Evolutionary conservation across 345 rosid species (phyloP).

Genomic region (Kernera saxatilis): DNA sequence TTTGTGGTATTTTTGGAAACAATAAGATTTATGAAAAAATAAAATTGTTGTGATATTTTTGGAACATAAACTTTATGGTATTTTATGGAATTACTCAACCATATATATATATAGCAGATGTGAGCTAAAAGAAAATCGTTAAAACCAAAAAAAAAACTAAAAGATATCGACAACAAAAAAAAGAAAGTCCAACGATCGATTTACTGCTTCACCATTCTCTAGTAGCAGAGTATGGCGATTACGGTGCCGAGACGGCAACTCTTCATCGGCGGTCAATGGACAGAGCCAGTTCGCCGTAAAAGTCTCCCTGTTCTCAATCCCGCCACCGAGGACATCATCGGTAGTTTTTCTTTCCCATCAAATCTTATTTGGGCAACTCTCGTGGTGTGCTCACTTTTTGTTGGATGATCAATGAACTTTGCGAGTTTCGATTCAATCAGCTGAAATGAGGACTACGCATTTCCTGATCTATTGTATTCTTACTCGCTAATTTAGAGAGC

Average conservation of each 20-base stretch:
- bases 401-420: background rate
- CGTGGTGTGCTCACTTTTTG: background rate
- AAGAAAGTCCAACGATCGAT: background rate
- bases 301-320: slow-evolving; percentile 79
- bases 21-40: too few relatives aligned
- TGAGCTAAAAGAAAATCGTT: too few relatives aligned
- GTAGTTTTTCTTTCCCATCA: slow-evolving; percentile 27
- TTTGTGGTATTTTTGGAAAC: too few relatives aligned
- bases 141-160: background rate
- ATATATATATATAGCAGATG: too few relatives aligned
- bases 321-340: slow-evolving; percentile 69
- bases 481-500: background rate
- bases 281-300: slow-evolving; percentile 55
- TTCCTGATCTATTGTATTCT: background rate
- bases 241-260: slow-evolving; percentile 57
- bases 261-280: slow-evolving; percentile 87
- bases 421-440: background rate
- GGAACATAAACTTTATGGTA: too few relatives aligned
- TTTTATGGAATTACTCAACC: too few relatives aligned
- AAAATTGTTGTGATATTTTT: too few relatives aligned
- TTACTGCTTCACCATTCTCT: background rate
- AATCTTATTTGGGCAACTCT: background rate
- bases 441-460: background rate
- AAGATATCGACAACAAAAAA: background rate
- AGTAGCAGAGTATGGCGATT: slow-evolving; percentile 39